Percentiles rank a stretch among this genome's conserved stretches.
These are phyloP conservation scores for Spathaspora sp. DNA, from an alignment of 805 yeast genomes.

Conservation along the genomic window DNA sequence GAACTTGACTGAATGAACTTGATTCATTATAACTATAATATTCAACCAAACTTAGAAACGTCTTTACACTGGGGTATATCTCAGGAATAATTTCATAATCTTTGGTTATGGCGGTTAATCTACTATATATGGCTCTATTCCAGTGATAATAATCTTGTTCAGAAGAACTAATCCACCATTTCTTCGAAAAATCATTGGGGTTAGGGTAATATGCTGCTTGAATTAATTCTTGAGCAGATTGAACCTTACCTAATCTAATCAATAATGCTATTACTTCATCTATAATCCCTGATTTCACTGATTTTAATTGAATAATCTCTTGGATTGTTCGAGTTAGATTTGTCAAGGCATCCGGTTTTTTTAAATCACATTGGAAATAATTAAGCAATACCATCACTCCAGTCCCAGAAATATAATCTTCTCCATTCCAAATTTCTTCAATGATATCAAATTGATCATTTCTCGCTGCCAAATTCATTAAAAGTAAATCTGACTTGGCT, in stretches of 20 bases:
- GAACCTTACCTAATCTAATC: slow-evolving; percentile 3
- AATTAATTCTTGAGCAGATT: slow-evolving; percentile 3
- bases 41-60: slow-evolving; percentile 20
- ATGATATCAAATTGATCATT: slow-evolving; percentile 20
- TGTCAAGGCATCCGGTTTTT: not conserved
- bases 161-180: slow-evolving; percentile 9
- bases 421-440: slow-evolving; percentile 11
- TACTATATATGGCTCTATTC: slow-evolving; percentile 13
- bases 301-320: not conserved
- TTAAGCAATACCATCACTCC: slow-evolving; percentile 1
- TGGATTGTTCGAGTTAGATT: slow-evolving; percentile 1
- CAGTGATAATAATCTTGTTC: not conserved
- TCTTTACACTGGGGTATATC: slow-evolving; percentile 21
- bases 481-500: slow-evolving; percentile 1
- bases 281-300: not conserved
- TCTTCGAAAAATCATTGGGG: slow-evolving; percentile 1
- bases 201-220: not conserved
- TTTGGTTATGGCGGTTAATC: slow-evolving; percentile 11
- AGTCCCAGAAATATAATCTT: not conserved
- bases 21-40: slow-evolving; percentile 10
- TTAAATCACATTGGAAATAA: slow-evolving; percentile 4
- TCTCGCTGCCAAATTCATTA: slow-evolving; percentile 26
- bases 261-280: slow-evolving; percentile 2
- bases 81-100: slow-evolving; percentile 7
- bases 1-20: slow-evolving; percentile 10